phyloP scores from a whole-genome alignment of 2,329 filamentous ascomycete genomes.

The Sodiomyces alkalinus region DNA sequence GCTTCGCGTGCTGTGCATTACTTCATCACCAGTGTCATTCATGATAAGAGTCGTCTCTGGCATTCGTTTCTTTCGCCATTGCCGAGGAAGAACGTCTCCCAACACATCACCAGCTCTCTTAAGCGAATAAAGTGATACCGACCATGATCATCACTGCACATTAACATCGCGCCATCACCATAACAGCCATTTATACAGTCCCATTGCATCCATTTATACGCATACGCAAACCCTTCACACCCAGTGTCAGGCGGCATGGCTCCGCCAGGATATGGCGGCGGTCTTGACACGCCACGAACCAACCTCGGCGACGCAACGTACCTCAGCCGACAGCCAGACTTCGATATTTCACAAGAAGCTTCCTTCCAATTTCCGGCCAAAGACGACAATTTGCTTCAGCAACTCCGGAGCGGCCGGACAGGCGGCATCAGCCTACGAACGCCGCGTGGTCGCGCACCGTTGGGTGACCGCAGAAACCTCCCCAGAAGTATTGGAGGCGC shows the following conservation, averaged over 20 bases:
- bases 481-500: constrained; percentile 48
- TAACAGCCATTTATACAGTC: constrained; percentile 1
- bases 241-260: constrained; percentile 35
- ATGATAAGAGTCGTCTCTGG: too few species aligned
- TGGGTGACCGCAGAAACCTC: constrained; percentile 58
- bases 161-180: constrained; percentile 1
- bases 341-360: constrained; percentile 76
- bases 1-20: too few species aligned
- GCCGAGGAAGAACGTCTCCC: too few species aligned
- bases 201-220: constrained; percentile 1
- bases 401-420: constrained; percentile 52
- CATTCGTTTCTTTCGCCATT: too few species aligned
- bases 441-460: constrained; percentile 56
- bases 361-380: constrained; percentile 74
- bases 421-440: constrained; percentile 49
- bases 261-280: constrained; percentile 43
- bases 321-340: constrained; percentile 51
- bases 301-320: constrained; percentile 75
- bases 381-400: constrained; percentile 60
- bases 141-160: background rate
- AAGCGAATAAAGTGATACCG: too few species aligned
- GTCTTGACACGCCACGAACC: constrained; percentile 75
- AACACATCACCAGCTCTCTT: too few species aligned
- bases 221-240: background rate
- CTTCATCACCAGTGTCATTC: too few species aligned